A percentile compares a stretch with the other conserved stretches of the same genome.
Evolutionary conservation across 768 basidiomycete species (phyloP).

Genomic region (Exidia glandulosa): DNA sequence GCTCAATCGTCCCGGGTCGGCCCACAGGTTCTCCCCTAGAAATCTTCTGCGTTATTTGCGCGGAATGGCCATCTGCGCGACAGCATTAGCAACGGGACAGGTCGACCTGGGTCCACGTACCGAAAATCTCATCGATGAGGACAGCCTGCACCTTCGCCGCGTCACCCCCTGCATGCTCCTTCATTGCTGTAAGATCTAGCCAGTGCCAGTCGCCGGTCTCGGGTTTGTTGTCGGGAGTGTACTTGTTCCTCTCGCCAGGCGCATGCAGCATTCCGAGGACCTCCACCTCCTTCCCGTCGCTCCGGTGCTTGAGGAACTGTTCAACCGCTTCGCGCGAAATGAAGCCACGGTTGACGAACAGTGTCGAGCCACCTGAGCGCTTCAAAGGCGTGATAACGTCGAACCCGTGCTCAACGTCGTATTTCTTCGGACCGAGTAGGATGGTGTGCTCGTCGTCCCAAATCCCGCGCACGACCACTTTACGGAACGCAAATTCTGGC

Average conservation of each 20-base stretch:
- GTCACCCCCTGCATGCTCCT: constrained; percentile 63
- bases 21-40: constrained; percentile 77
- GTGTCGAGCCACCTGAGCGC: constrained; percentile 67
- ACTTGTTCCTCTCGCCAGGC: constrained; percentile 53
- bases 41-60: constrained; percentile 50
- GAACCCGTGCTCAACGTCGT: constrained; percentile 79
- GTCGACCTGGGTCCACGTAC: constrained; percentile 32
- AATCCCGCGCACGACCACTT: constrained; percentile 64
- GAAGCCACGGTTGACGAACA: constrained; percentile 91
- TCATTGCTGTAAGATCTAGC: constrained; percentile 76
- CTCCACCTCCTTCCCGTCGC: constrained; percentile 45
- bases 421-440: constrained; percentile 75
- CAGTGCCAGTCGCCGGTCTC: constrained; percentile 83
- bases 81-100: background rate
- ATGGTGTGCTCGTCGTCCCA: constrained; percentile 76
- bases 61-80: constrained; percentile 71
- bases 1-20: constrained; percentile 67
- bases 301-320: constrained; percentile 6
- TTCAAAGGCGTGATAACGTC: constrained; percentile 81
- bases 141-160: constrained; percentile 71
- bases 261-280: constrained; percentile 81
- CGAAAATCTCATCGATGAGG: constrained; percentile 82
- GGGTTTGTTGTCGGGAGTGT: constrained; percentile 84
- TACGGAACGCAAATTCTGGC: constrained; percentile 83
- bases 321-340: constrained; percentile 42